Conservation (phyloP, 495 filamentous ascomycete species). For the Podospora comata region DNA sequence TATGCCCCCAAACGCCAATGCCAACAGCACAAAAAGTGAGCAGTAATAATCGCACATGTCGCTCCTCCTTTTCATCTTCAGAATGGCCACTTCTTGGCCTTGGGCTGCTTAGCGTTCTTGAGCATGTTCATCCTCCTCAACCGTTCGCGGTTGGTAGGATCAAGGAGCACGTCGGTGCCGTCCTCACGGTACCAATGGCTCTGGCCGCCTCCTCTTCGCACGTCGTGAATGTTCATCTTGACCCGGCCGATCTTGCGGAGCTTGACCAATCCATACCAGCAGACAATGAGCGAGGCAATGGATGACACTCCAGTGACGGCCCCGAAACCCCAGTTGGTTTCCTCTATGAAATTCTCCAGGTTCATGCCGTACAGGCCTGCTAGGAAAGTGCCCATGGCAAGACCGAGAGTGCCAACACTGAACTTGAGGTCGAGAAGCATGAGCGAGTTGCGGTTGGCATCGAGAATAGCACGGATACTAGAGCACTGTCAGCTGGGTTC, state of each 20-base stretch:
- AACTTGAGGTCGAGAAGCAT: conserved; percentile 98
- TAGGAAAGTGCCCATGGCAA: conserved; percentile 89
- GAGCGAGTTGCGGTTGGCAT: conserved; percentile 95
- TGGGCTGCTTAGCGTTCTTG: conserved; percentile 37
- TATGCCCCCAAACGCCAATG: conserved; percentile 6
- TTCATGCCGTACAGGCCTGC: conserved; percentile 99
- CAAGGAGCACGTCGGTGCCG: conserved; percentile 39
- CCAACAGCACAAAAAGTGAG: neutral
- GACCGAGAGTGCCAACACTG: conserved; percentile 86
- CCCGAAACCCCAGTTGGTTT: conserved; percentile 84
- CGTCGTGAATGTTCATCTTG: conserved; percentile 67
- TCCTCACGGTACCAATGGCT: conserved; percentile 47
- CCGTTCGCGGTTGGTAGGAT: conserved; percentile 46
- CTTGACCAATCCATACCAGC: conserved; percentile 73
- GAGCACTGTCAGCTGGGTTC: conserved; percentile 3
- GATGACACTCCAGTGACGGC: conserved; percentile 68
- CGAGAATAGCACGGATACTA: conserved; percentile 93
- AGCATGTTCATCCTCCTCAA: conserved; percentile 45
- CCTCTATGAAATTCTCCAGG: conserved; percentile 96
- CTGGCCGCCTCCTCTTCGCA: conserved; percentile 29
- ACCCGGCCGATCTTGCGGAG: conserved; percentile 84
- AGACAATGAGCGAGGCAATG: conserved; percentile 70
- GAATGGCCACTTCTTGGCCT: conserved; percentile 36
- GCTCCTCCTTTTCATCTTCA: neutral
- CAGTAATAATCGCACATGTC: neutral